Evolutionary conservation across 108 stramenopile genomes (phyloP), one percentile per base, ranked within the genome.

Genomic region (Discostella stelligeroides): DNA sequence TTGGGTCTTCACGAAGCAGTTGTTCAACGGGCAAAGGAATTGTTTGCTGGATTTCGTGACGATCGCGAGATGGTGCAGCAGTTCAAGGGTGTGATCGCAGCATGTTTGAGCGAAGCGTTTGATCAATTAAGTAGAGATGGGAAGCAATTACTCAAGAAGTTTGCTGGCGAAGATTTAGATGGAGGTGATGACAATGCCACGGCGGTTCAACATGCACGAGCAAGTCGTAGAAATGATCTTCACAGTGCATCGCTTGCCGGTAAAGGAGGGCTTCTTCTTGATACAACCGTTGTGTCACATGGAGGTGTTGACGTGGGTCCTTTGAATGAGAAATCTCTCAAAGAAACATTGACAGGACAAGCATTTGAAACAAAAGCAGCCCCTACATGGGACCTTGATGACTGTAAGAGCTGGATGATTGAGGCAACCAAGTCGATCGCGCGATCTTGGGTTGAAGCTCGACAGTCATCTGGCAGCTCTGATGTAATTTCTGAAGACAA

Each of bases 11-110:
- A 96, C 65, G 89, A 92, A 46, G 88, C 92, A 1, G 91, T 96
- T 24, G 82, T 93, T 9, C 87, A 89, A 54, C 82, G 90, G 27
- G 90, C 86, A 49, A 91, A 93, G 54, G 92, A 93, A 73, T 65
- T 96, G 15, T 96, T 93, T 80, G 92, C 95, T 15, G 89, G 86
- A 10, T 96, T 92, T 83, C 92, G 95, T 70, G 95, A 96, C 51
- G 95, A 96, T 82, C 85, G 91, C 38, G 95, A 96, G 63, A 69
- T 91, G 77, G 86, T 96, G 14, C 95, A 96, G 60, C 84, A 86
- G 62, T 88, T 84, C 65, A 85, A 88, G 57, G 83, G 83, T 18
- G 86, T 93, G 17, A 61, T 90, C 46, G 91, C 89, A 0, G 94
- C 91, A 14, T 95, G 94, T 80, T 57, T 95, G 27, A 83, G 86